Conservation (phyloP, 805 yeast species). For the Millerago galiae region DNA sequence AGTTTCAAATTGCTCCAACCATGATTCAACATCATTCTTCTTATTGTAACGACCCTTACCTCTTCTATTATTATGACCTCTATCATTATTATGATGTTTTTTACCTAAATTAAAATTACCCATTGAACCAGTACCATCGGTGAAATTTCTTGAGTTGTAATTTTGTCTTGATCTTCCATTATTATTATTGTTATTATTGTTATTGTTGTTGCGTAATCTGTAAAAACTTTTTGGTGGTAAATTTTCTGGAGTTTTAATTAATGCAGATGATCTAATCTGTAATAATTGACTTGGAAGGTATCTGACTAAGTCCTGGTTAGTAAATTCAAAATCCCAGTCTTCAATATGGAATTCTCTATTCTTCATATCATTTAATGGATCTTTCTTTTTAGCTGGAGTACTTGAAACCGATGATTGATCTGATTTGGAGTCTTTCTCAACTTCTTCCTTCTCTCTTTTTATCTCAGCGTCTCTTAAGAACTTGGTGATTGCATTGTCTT, state of each 20-base stretch:
- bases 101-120: slow-evolving; percentile 23
- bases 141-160: slow-evolving; percentile 9
- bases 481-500: slow-evolving; percentile 21
- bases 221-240: slow-evolving; percentile 21
- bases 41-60: slow-evolving; percentile 13
- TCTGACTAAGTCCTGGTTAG: slow-evolving; percentile 10
- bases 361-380: slow-evolving; percentile 9
- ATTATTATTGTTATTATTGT: slow-evolving; percentile 2
- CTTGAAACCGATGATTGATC: background rate
- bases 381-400: slow-evolving; percentile 4
- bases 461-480: slow-evolving; percentile 21
- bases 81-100: slow-evolving; percentile 8
- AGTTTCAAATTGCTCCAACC: slow-evolving; percentile 17
- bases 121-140: slow-evolving; percentile 23
- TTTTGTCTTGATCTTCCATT: slow-evolving; percentile 8
- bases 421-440: slow-evolving; percentile 5
- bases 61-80: slow-evolving; percentile 8
- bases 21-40: slow-evolving; percentile 17
- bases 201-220: slow-evolving; percentile 11
- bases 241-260: slow-evolving; percentile 11
- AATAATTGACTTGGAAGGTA: slow-evolving; percentile 20
- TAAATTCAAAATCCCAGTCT: slow-evolving; percentile 17
- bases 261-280: slow-evolving; percentile 11
- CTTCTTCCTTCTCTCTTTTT: slow-evolving; percentile 20
- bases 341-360: slow-evolving; percentile 13